Evolutionary conservation across 1,284 basidiomycete genomes (phyloP).

Genomic region (Cryptococcus maquisensis): DNA sequence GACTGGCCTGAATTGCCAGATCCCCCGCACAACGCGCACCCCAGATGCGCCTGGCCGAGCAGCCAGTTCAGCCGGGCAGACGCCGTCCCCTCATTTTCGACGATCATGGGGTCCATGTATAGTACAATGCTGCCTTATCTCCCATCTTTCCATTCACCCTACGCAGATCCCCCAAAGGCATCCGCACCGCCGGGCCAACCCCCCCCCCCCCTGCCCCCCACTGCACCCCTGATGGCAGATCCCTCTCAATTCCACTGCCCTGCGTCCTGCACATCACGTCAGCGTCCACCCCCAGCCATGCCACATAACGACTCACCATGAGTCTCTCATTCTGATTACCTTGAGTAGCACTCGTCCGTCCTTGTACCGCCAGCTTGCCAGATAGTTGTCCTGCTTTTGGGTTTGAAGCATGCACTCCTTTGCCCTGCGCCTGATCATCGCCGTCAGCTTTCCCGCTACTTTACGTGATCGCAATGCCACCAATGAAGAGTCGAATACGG

Average conservation of each 20-base stretch:
- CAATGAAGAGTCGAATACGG: background rate
- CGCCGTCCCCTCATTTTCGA: too few species aligned
- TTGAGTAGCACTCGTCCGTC: conserved; percentile 17
- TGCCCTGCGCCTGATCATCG: conserved; percentile 28
- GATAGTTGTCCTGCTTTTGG: conserved; percentile 43
- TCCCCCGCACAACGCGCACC: too few species aligned
- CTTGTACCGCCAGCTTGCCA: conserved; percentile 39
- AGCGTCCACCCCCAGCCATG: background rate
- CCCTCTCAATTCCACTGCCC: conserved; percentile 28
- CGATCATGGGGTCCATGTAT: too few species aligned
- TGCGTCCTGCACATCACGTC: conserved; percentile 18
- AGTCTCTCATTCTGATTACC: conserved; percentile 29
- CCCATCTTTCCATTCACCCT: too few species aligned
- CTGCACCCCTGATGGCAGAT: too few species aligned
- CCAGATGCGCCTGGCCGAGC: too few species aligned
- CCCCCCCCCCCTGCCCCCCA: background rate
- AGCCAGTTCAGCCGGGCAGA: too few species aligned
- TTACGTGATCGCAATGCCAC: background rate
- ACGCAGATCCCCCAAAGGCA: background rate
- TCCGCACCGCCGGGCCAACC: background rate
- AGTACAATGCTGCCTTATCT: too few species aligned
- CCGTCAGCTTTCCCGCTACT: background rate
- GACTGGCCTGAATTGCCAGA: too few species aligned
- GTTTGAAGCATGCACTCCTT: conserved; percentile 42
- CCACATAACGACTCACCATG: conserved; percentile 35